Conservation (phyloP, 768 basidiomycete species). For the Leucocoprinus leucothites region DNA sequence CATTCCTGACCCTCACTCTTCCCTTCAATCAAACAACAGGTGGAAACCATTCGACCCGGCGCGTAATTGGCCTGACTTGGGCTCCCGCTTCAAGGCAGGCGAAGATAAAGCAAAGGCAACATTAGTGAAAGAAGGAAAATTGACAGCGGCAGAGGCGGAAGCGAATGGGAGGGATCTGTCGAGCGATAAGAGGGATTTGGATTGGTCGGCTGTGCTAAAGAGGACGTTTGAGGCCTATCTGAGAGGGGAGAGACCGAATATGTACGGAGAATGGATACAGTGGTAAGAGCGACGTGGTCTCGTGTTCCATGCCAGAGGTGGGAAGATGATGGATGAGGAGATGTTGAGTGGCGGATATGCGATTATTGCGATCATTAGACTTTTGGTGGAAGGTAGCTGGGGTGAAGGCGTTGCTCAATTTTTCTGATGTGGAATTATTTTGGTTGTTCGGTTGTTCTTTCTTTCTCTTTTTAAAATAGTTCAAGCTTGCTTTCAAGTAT, state of each 20-base stretch:
- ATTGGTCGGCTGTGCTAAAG: constrained; percentile 89
- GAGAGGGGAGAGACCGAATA: constrained; percentile 84
- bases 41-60: constrained; percentile 90
- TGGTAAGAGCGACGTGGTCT: too few relatives aligned
- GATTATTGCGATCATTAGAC: too few relatives aligned
- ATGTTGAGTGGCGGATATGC: too few relatives aligned
- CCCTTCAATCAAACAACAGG: constrained; percentile 43
- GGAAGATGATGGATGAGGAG: too few relatives aligned
- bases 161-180: constrained; percentile 12
- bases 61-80: constrained; percentile 91
- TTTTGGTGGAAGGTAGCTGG: too few relatives aligned
- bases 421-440: not conserved
- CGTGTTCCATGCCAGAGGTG: too few relatives aligned
- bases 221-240: constrained; percentile 92
- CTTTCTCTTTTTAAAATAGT: not conserved
- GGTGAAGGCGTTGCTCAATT: too few relatives aligned
- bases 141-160: constrained; percentile 19
- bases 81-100: constrained; percentile 68
- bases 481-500: too few relatives aligned
- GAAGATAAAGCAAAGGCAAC: constrained; percentile 61
- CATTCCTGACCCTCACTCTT: not conserved
- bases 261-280: constrained; percentile 80
- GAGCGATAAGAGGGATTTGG: constrained; percentile 68
- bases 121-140: constrained; percentile 28
- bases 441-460: constrained; percentile 1